These are phyloP conservation scores for Phlebiopsis gigantea DNA, from an alignment of 768 basidiomycete genomes.

Conservation along the genomic window DNA sequence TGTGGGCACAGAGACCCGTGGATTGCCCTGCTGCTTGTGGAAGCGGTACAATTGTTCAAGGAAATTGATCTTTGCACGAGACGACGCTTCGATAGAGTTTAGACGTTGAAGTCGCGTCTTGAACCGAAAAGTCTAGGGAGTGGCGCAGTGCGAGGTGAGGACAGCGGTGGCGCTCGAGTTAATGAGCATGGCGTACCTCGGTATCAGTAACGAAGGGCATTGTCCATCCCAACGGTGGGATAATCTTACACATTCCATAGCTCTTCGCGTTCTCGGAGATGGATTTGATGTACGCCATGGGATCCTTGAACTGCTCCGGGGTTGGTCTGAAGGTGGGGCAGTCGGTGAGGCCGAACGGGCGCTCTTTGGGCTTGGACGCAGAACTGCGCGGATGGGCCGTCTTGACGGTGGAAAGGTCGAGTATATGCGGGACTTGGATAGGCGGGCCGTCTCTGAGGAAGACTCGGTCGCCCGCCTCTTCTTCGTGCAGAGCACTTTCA, in stretches of 20 bases:
- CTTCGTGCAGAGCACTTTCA: constrained; percentile 37
- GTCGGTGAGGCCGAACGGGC: constrained; percentile 84
- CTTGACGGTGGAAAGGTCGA: constrained; percentile 72
- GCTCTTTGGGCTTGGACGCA: constrained; percentile 36
- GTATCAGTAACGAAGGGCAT: constrained; percentile 96
- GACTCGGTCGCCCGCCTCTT: constrained; percentile 40
- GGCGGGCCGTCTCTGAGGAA: constrained; percentile 33
- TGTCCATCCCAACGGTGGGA: constrained; percentile 90
- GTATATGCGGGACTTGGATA: constrained; percentile 54
- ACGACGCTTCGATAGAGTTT: constrained; percentile 96
- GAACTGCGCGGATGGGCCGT: constrained; percentile 48
- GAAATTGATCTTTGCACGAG: constrained; percentile 95
- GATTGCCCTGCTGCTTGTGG: constrained; percentile 92
- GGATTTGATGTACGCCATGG: constrained; percentile 86
- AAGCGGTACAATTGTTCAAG: constrained; percentile 95
- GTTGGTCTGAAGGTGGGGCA: constrained; percentile 89
- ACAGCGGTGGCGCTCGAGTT: constrained; percentile 5
- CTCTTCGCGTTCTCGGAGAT: constrained; percentile 65
- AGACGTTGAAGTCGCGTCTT: constrained; percentile 91
- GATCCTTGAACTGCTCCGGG: constrained; percentile 88
- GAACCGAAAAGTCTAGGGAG: constrained; percentile 78
- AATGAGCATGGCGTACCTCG: constrained; percentile 53
- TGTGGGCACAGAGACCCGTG: constrained; percentile 85
- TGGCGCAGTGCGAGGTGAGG: constrained; percentile 12
- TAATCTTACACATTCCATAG: constrained; percentile 93